Base-by-base conservation (phyloP, 2,329 filamentous ascomycete genomes). In the Fusarium nygamai region DNA sequence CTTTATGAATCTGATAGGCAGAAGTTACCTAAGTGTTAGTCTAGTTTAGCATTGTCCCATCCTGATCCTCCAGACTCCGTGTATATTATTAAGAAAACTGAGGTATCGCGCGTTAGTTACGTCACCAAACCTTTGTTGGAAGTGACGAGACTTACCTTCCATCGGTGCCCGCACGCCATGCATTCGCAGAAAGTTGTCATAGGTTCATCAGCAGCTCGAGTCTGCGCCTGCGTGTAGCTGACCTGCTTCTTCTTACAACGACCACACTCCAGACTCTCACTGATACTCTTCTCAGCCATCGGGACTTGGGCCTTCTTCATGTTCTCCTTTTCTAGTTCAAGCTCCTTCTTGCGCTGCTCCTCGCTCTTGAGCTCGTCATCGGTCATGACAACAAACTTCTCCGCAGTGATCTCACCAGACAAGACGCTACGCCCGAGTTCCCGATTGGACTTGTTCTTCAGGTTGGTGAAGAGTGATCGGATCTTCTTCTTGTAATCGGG, bases 221-320 rank as follows among this genome's bases (percentile, higher is more conserved):
- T 99, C 87, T 99, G 96, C 9, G 96, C 96, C 85, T 99, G 96
- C 56, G 91, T 94, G 84, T 99, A 99, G 83, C 93, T 95, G 81
- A 98, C 96, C 87, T 94, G 95, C 87, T 93, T 95, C 88, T 97
- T 89, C 79, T 93, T 93, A 85, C 96, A 99, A 83, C 95, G 95
- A 80, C 94, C 91, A 85, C 96, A 99, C 84, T 94, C 92, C 80
- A 98, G 88, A 65, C 92, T 94, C 81, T 93, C 92, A 81, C 92
- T 95, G 85, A 98, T 94, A 81, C 93, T 95, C 88, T 95, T 96
- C 84, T 98, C 93, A 24, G 91, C 93, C 87, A 95, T 93, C 65
- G 96, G 94, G 17, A 97, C 95, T 91, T 98, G 97, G 3, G 96
- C 94, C 84, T 96, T 94, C 86, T 95, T 95, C 93, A 98, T 95